Percentiles rank a stretch among this genome's conserved stretches.
Conservation (phyloP, 2,329 filamentous ascomycete species). For the Tolypocladium tropicale region DNA sequence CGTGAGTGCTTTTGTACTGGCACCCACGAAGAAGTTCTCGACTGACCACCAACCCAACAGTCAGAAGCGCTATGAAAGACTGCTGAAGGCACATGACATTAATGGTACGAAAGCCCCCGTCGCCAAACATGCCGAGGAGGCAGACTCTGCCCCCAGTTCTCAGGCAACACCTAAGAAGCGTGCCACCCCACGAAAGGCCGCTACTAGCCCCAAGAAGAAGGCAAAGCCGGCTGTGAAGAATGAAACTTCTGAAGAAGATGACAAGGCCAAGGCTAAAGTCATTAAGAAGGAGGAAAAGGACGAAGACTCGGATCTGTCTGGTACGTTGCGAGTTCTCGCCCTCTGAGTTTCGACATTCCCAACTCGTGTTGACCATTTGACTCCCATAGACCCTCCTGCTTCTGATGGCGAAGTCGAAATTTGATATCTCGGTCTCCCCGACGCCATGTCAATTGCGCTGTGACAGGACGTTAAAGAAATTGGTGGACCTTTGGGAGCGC, state of each 20-base stretch:
- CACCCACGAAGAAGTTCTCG: background rate
- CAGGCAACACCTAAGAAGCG: constrained; percentile 16
- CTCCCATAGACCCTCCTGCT: background rate
- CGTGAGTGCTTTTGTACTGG: constrained; percentile 40
- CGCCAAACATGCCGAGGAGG: constrained; percentile 4
- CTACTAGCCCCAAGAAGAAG: constrained; percentile 15
- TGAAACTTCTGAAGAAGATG: constrained; percentile 11
- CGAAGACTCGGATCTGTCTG: constrained; percentile 14
- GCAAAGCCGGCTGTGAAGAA: constrained; percentile 12
- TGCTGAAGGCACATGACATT: constrained; percentile 50
- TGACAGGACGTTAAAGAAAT: background rate
- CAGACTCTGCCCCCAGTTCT: constrained; percentile 2
- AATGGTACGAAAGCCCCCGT: constrained; percentile 6
- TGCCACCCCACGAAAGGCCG: constrained; percentile 13
- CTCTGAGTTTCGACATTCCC: background rate
- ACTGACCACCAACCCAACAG: constrained; percentile 24
- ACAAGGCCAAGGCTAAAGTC: constrained; percentile 6
- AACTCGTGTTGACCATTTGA: background rate
- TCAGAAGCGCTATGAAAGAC: constrained; percentile 57
- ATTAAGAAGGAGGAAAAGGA: constrained; percentile 13
- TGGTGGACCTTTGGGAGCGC: no score
- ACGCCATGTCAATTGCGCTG: background rate
- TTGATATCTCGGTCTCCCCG: background rate
- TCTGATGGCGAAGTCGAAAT: background rate
- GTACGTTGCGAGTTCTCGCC: constrained; percentile 11